Evolutionary conservation across 805 yeast genomes (phyloP).

Genomic region (Candida insectalens): DNA sequence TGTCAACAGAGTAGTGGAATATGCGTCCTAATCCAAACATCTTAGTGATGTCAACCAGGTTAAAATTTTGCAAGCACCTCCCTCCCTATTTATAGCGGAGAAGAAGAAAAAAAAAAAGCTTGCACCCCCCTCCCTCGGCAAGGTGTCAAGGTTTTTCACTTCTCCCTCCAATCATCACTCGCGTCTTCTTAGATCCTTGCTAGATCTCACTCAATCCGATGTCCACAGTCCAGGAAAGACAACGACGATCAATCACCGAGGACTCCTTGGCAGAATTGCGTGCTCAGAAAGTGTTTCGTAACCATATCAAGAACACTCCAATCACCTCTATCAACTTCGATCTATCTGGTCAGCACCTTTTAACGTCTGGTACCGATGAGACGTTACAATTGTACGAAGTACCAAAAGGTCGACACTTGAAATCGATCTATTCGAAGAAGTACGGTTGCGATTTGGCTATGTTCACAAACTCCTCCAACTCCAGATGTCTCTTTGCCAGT

Average conservation of each 20-base stretch:
- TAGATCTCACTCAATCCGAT: too few relatives aligned
- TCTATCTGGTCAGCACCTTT: conserved; percentile 67
- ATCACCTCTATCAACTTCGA: conserved; percentile 72
- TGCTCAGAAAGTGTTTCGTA: conserved; percentile 32
- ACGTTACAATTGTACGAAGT: conserved; percentile 76
- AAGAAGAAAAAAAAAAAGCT: too few relatives aligned
- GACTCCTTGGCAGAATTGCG: too few relatives aligned
- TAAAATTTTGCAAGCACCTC: too few relatives aligned
- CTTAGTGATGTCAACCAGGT: too few relatives aligned
- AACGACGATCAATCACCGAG: too few relatives aligned
- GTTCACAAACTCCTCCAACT: conserved; percentile 62
- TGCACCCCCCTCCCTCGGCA: too few relatives aligned
- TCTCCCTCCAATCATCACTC: background rate
- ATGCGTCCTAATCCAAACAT: conserved; percentile 42
- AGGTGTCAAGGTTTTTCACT: too few relatives aligned
- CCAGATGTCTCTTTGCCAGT: conserved; percentile 54
- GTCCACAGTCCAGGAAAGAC: too few relatives aligned
- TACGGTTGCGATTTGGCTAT: conserved; percentile 86
- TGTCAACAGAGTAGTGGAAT: conserved; percentile 67
- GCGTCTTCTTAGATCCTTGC: too few relatives aligned
- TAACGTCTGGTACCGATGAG: conserved; percentile 75
- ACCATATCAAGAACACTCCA: conserved; percentile 37
- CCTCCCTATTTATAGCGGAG: background rate
- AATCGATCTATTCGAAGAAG: conserved; percentile 72
- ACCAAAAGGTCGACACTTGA: conserved; percentile 54